Base-by-base conservation (phyloP, 352 stramenopile genomes). In the Phytopythium aichiense region DNA sequence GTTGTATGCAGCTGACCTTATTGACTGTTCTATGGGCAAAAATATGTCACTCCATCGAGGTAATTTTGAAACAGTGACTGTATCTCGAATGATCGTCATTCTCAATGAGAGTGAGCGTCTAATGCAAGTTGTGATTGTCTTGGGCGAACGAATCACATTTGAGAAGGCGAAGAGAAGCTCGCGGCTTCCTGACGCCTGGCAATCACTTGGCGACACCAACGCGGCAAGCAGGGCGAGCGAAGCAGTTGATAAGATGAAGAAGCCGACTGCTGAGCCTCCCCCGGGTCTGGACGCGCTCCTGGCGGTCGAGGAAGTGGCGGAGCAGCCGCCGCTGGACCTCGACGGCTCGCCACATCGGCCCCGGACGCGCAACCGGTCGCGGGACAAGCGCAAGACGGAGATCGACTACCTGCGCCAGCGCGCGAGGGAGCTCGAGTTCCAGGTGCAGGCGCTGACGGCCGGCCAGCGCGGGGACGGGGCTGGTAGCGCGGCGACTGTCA, bases 401-500 rank as follows among this genome's bases (percentile, higher is more conserved):
- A 23, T 60, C 13, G 37, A 38, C 37, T 18, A 50, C 22, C 54
- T 51, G 7, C 38, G 54, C 1, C 54, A 60, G 38, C 54, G 54
- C 54, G 54, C 37, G 13, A 25, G 35, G 15, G 54, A 60, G 18
- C 54, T 51, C 54, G 54, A 60, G 38, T 43, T 51, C 23, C 54
- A 50, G 22, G 6, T 60, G 25, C 54, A 60, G 54, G 20, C 54
- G 37, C 7, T 60, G 30, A 8, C 2, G 5, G 13, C 15, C 0
- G 15, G 1, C 33, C 5, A 40, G 16, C 15, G 20, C 16, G 13
- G 28, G 9, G 28, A 28, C 6, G 25, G 7, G 15, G 16, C 48
- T 40, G 15, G 16, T 12, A 13, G 23, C 28, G 23, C 12, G n/a
- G 2, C 23, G n/a, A 13, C 15, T 40, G 35, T 2, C 38, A 45